phyloP scores from a whole-genome alignment of 192 early-diverging fungal species.

The Chytriomyces sp. region DNA sequence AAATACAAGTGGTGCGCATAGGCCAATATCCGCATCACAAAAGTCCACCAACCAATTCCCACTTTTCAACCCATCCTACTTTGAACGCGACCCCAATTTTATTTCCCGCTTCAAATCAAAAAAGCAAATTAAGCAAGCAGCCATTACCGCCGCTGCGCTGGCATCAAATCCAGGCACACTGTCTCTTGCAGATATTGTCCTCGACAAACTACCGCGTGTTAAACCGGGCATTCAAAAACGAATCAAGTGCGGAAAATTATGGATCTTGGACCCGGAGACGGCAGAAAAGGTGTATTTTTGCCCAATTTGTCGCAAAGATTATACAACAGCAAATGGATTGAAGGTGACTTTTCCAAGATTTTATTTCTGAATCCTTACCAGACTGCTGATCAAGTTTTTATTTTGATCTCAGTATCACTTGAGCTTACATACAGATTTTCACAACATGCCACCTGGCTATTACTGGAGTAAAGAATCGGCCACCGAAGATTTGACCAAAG shows the following conservation, averaged over 20 bases:
- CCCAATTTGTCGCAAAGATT: slow-evolving; percentile 90
- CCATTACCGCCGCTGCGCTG: slow-evolving; percentile 1
- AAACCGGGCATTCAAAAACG: slow-evolving; percentile 12
- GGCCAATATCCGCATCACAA: too few relatives aligned
- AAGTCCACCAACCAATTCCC: too few relatives aligned
- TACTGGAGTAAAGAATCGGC: slow-evolving; percentile 9
- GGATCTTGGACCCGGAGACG: slow-evolving; percentile 22
- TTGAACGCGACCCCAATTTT: not conserved
- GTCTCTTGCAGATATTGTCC: slow-evolving; percentile 10
- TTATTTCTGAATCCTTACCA: not conserved
- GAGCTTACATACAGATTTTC: slow-evolving; percentile 9
- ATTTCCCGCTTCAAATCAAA: not conserved
- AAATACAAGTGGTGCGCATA: not conserved
- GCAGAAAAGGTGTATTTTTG: slow-evolving; percentile 63
- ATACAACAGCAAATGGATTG: slow-evolving; percentile 97
- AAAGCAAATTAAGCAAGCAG: not conserved
- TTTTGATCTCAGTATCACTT: slow-evolving; percentile 21
- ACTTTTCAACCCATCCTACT: not conserved
- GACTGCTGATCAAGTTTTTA: not conserved
- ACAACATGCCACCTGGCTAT: slow-evolving; percentile 21
- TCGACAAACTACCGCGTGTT: slow-evolving; percentile 4
- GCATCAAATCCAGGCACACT: not conserved
- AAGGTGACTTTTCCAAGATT: slow-evolving; percentile 51
- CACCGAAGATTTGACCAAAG: not conserved
- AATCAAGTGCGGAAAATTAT: slow-evolving; percentile 9